phyloP scores from a whole-genome alignment of 73 alveolate genomes.

The Blepharisma japonicum region DNA sequence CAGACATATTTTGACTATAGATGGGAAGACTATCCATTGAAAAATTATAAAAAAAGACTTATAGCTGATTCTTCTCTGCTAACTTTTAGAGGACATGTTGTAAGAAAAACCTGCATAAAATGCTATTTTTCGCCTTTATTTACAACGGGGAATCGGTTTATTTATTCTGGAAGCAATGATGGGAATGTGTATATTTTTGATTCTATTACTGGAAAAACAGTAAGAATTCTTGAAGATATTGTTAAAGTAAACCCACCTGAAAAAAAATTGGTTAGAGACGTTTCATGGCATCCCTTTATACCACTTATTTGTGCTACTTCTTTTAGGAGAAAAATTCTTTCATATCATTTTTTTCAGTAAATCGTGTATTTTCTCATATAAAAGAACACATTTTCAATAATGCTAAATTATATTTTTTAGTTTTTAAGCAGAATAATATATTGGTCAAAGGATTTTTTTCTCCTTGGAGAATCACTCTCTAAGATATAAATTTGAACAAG shows the following conservation, averaged over 20 bases:
- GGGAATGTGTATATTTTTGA: slow-evolving; percentile 67
- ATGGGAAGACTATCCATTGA: slow-evolving; percentile 44
- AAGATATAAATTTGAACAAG: too few species aligned
- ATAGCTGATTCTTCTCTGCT: slow-evolving; percentile 51
- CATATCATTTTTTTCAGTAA: slow-evolving; percentile 6
- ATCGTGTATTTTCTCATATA: too few species aligned
- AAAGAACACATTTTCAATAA: too few species aligned
- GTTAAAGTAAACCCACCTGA: slow-evolving; percentile 13
- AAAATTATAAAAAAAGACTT: slow-evolving; percentile 32
- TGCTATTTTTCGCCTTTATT: slow-evolving; percentile 78
- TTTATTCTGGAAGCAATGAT: slow-evolving; percentile 62
- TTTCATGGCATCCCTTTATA: slow-evolving; percentile 75
- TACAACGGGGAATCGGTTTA: slow-evolving; percentile 68
- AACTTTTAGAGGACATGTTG: slow-evolving; percentile 65
- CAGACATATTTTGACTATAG: slow-evolving; percentile 54
- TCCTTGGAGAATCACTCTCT: too few species aligned
- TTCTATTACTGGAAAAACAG: slow-evolving; percentile 49
- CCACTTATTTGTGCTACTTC: slow-evolving; percentile 62
- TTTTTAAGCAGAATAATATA: too few species aligned
- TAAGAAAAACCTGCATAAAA: slow-evolving; percentile 61
- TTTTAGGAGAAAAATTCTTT: slow-evolving; percentile 36
- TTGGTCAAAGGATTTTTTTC: too few species aligned
- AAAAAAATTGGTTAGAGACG: slow-evolving; percentile 53
- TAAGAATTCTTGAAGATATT: neutral
- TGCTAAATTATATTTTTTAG: too few species aligned